A percentile compares a stretch with the other conserved stretches of the same genome.
These are phyloP conservation scores for Verticillium nonalfalfae DNA, from an alignment of 2,329 filamentous ascomycete species.

Conservation along the genomic window DNA sequence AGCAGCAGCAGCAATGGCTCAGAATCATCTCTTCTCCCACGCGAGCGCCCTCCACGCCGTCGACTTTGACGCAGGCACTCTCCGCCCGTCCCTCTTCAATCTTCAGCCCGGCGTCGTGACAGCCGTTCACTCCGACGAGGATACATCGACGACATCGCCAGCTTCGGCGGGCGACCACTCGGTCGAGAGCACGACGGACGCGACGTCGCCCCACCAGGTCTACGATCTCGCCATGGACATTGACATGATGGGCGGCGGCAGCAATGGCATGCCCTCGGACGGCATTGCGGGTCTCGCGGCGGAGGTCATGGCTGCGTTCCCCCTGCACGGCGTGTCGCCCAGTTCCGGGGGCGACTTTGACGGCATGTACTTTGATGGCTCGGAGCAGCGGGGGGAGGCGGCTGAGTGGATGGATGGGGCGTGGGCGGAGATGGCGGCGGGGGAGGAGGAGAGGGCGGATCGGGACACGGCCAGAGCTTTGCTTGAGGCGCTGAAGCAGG, in stretches of 20 bases:
- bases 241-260: conserved; percentile 2
- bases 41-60: neutral
- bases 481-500: conserved; percentile 28
- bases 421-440: conserved; percentile 23
- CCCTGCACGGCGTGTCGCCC: conserved; percentile 17
- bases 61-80: conserved; percentile 6
- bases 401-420: conserved; percentile 29
- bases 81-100: conserved; percentile 7
- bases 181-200: conserved; percentile 2
- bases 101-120: conserved; percentile 7
- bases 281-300: conserved; percentile 22
- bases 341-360: conserved; percentile 15
- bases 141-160: conserved; percentile 9
- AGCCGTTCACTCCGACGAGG: conserved; percentile 13
- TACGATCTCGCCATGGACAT: neutral
- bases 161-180: conserved; percentile 2
- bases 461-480: conserved; percentile 29
- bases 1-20: neutral
- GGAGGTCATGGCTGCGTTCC: conserved; percentile 25
- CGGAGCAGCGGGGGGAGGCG: conserved; percentile 18
- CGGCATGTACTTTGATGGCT: conserved; percentile 19
- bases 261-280: conserved; percentile 13
- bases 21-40: neutral
- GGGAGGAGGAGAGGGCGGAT: conserved; percentile 21
- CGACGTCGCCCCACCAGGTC: conserved; percentile 1